These are phyloP conservation scores for Candida germanica DNA, from an alignment of 805 yeast genomes.

Conservation along the genomic window DNA sequence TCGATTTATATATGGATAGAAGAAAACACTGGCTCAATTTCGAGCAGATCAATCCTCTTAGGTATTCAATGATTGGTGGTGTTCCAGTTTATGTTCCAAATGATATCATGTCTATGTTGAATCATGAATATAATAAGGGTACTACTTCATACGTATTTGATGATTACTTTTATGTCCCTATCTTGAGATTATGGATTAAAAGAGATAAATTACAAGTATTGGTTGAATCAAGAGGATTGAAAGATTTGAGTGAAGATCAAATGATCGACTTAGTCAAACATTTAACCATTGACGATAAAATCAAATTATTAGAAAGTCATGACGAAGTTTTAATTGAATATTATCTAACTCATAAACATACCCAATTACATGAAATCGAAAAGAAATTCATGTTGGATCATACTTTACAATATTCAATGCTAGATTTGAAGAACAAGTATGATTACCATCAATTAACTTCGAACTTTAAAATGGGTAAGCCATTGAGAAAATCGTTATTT, in stretches of 20 bases:
- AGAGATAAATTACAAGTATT: conserved; percentile 11
- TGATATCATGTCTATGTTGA: conserved; percentile 24
- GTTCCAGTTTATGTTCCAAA: conserved; percentile 32
- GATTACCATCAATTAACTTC: conserved; percentile 25
- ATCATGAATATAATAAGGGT: conserved; percentile 24
- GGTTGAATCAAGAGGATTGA: conserved; percentile 10
- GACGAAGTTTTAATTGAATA: conserved; percentile 26
- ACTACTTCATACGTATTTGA: conserved; percentile 18
- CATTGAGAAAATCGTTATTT: conserved; percentile 22
- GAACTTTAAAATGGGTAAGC: conserved; percentile 23
- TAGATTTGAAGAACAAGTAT: conserved; percentile 17
- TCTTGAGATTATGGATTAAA: conserved; percentile 21
- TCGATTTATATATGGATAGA: conserved; percentile 29
- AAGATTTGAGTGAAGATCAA: conserved; percentile 9
- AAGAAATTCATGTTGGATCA: conserved; percentile 20
- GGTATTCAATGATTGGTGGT: conserved; percentile 55
- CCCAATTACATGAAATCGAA: conserved; percentile 24
- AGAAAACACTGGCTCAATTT: conserved; percentile 30
- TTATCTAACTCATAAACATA: conserved; percentile 22
- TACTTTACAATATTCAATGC: conserved; percentile 13
- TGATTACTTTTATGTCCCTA: conserved; percentile 24
- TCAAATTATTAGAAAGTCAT: conserved; percentile 18
- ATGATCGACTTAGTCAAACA: conserved; percentile 12
- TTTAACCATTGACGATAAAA: conserved; percentile 21
- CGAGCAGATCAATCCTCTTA: conserved; percentile 49